A percentile compares a stretch with the other conserved stretches of the same genome.
Conservation (phyloP, 192 early-diverging fungal genomes). For the Entophlyctis luteolus region DNA sequence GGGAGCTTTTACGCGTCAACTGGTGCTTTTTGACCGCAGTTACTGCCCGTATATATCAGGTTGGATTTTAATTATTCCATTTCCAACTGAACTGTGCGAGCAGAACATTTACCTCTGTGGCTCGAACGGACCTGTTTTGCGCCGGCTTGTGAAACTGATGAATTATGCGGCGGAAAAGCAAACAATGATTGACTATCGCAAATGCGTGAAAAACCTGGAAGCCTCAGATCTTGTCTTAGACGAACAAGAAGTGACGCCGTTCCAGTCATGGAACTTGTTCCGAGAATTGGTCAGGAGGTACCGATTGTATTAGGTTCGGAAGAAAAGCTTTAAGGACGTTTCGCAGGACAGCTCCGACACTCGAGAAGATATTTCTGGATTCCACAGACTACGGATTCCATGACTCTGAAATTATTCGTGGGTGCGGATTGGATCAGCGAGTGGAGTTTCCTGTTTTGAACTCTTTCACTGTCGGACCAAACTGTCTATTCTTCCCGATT, state of each 20-base stretch:
- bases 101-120: slow-evolving; percentile 5
- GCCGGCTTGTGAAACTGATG: slow-evolving; percentile 14
- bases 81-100: neutral
- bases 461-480: slow-evolving; percentile 19
- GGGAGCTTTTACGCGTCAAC: slow-evolving; percentile 15
- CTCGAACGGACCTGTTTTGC: slow-evolving; percentile 10
- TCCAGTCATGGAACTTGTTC: slow-evolving; percentile 21
- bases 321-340: neutral
- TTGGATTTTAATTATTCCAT: too few relatives aligned
- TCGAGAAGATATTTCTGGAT: slow-evolving; percentile 19
- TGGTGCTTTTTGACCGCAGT: slow-evolving; percentile 19
- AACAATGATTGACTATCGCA: slow-evolving; percentile 19
- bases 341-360: slow-evolving; percentile 8
- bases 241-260: slow-evolving; percentile 25
- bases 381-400: slow-evolving; percentile 9
- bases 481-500: slow-evolving; percentile 23
- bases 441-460: slow-evolving; percentile 15
- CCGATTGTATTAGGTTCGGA: neutral
- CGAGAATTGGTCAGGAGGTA: slow-evolving; percentile 18
- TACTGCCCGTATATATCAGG: slow-evolving; percentile 10
- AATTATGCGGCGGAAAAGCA: slow-evolving; percentile 1
- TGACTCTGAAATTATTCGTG: slow-evolving; percentile 9
- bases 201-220: slow-evolving; percentile 1
- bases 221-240: slow-evolving; percentile 16
- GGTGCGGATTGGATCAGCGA: slow-evolving; percentile 28